Evolutionary conservation across 2,329 filamentous ascomycete species (phyloP).

Genomic region (Trichoderma asperellum): DNA sequence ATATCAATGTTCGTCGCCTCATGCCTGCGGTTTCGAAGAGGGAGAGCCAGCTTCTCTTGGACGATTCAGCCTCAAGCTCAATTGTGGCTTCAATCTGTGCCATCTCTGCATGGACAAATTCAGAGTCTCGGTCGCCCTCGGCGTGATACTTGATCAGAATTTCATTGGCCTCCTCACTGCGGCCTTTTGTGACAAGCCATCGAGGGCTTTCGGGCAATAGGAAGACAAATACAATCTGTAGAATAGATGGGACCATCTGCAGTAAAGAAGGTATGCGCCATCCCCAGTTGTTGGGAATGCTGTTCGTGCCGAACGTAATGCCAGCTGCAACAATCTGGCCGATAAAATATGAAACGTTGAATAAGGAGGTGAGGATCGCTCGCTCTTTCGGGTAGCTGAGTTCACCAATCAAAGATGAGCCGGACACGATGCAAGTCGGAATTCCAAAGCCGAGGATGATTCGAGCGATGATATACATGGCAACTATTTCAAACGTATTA

Average conservation of each 20-base stretch:
- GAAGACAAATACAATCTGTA: conserved; percentile 21
- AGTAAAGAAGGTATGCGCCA: conserved; percentile 26
- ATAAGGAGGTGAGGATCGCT: conserved; percentile 11
- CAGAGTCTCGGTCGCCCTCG: conserved; percentile 17
- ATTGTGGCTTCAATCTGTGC: conserved; percentile 13
- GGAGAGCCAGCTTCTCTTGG: conserved; percentile 11
- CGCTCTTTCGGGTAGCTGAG: conserved; percentile 18
- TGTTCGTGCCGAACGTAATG: conserved; percentile 16
- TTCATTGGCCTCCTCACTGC: conserved; percentile 7
- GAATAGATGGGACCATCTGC: conserved; percentile 21
- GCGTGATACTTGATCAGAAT: conserved; percentile 24
- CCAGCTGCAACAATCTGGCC: conserved; percentile 9
- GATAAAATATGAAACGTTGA: conserved; percentile 18
- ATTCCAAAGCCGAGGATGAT: conserved; percentile 18
- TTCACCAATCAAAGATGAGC: conserved; percentile 13
- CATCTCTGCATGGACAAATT: conserved; percentile 24
- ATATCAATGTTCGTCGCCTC: conserved; percentile 7
- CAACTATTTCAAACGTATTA: background rate
- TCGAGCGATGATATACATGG: conserved; percentile 18
- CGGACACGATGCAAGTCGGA: conserved; percentile 13
- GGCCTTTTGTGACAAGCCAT: conserved; percentile 25
- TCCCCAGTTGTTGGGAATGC: conserved; percentile 7
- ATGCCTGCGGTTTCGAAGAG: conserved; percentile 1
- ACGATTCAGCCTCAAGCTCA: background rate
- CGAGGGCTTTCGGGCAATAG: conserved; percentile 23